Evolutionary conservation across 257 asterid species (phyloP), one percentile per base, ranked within the genome.

Genomic region (Hygrophila difformis): DNA sequence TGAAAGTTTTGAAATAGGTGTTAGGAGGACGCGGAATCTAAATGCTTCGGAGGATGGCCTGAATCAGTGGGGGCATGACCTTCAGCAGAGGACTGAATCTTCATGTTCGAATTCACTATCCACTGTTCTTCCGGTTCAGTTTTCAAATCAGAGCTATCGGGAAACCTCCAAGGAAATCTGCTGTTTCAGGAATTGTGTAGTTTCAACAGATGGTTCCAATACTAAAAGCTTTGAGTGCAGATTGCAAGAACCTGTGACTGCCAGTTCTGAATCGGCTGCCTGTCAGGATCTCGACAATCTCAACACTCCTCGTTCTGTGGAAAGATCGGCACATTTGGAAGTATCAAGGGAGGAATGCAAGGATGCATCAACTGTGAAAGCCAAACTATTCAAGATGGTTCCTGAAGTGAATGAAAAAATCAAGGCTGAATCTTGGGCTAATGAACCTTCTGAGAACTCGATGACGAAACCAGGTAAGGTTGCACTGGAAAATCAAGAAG

Each of bases 71-170:
- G 18, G 12, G 14, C 56, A 44, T 3, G 71, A 62, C 26, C 51
- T 62, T 18, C 71, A 63, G 42, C 68, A 67, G 41, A 51, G 49
- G 62, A 53, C 69, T 3, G 79, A 74, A 64, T 74, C 81, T 38
- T 74, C 81, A 2, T 69, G 77, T 52, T 74, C 81, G 8, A 67
- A 59, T 29, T 65, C 74, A 21, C 48, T 70, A n/a, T 52, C 70
- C 1, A 38, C 46, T 13, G 21, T 44, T 37, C 53, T 49, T 42
- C 65, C 68, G 0, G 34, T 47, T 56, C 42, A 69, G 29, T 55
- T 65, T 6, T 24, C 51, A 7, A 61, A 61, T 29, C 64, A 33
- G 16, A 56, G 60, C 53, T 59, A 29, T 41, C 64, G 40, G 20
- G 75, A 64, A 34, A 49, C 62, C 17, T 45, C 39, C 22, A 68